Conservation (phyloP, 495 filamentous ascomycete genomes). For the Talaromyces stipitatus region DNA sequence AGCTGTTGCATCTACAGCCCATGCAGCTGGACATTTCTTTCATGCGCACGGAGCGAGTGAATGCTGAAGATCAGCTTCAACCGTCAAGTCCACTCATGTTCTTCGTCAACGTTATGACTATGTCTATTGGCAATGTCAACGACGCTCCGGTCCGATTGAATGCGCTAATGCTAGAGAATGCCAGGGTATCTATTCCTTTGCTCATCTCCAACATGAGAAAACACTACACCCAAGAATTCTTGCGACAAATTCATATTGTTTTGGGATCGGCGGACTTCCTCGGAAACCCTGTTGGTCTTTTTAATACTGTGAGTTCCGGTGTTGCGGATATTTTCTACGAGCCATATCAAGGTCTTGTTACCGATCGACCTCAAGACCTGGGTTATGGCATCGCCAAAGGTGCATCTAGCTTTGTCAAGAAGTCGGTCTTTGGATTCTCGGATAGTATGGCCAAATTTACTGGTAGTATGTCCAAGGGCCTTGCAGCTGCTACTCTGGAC, state of each 20-base stretch:
- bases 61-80: constrained; percentile 83
- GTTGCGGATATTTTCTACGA: constrained; percentile 98
- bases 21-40: constrained; percentile 98
- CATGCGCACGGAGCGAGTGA: constrained; percentile 92
- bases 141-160: constrained; percentile 92
- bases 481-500: constrained; percentile 90
- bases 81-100: constrained; percentile 95
- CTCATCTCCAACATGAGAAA: constrained; percentile 77
- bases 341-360: constrained; percentile 84
- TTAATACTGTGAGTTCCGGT: constrained; percentile 96
- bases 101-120: constrained; percentile 94
- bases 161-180: constrained; percentile 90
- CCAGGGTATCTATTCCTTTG: constrained; percentile 77
- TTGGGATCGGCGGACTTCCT: constrained; percentile 95
- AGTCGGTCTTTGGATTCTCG: constrained; percentile 92
- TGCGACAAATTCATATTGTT: constrained; percentile 95
- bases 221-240: constrained; percentile 90
- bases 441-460: constrained; percentile 96
- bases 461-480: constrained; percentile 90
- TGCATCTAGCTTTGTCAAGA: constrained; percentile 94
- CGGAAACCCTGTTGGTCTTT: constrained; percentile 95
- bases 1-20: constrained; percentile 90
- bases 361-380: constrained; percentile 87
- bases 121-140: constrained; percentile 98
- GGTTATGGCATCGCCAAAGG: constrained; percentile 94